These are phyloP conservation scores for Ailanthus altissimus DNA, from an alignment of 345 rosid genomes.

Conservation along the genomic window DNA sequence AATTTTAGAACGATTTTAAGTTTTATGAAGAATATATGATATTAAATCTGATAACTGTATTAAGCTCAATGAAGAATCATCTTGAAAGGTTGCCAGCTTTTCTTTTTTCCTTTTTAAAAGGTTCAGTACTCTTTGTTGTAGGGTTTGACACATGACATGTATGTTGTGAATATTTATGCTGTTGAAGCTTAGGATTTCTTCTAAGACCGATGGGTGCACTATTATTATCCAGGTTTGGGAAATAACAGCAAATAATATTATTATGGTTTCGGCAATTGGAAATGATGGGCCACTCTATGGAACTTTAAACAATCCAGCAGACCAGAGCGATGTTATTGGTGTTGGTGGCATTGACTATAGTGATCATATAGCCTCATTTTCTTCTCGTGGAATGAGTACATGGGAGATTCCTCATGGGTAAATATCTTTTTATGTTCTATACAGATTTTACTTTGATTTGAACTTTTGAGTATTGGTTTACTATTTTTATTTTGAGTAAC, in stretches of 20 bases:
- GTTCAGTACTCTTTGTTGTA: not conserved
- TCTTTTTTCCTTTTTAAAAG: not conserved
- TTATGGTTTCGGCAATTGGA: conserved; percentile 99
- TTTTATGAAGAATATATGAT: not conserved
- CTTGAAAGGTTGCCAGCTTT: conserved; percentile 3
- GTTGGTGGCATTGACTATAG: conserved; percentile 98
- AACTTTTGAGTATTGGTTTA: not conserved
- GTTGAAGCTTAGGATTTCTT: conserved; percentile 9
- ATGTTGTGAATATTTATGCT: conserved; percentile 6
- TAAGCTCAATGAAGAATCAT: not conserved
- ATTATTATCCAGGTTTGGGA: conserved; percentile 84
- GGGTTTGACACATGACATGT: not conserved
- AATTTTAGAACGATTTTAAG: not conserved
- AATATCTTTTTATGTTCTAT: conserved; percentile 19
- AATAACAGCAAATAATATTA: conserved; percentile 93
- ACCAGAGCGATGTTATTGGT: conserved; percentile 97
- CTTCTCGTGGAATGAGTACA: conserved; percentile 99
- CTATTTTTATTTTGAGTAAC: conserved; percentile 3
- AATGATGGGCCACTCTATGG: conserved; percentile 99
- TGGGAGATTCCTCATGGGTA: conserved; percentile 99
- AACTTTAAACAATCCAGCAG: conserved; percentile 97
- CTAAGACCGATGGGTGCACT: conserved; percentile 11
- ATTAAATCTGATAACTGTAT: not conserved
- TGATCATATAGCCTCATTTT: conserved; percentile 96
- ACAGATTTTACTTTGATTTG: conserved; percentile 9